phyloP scores from a whole-genome alignment of 352 stramenopile genomes.

The Globisporangium acanthophoron region DNA sequence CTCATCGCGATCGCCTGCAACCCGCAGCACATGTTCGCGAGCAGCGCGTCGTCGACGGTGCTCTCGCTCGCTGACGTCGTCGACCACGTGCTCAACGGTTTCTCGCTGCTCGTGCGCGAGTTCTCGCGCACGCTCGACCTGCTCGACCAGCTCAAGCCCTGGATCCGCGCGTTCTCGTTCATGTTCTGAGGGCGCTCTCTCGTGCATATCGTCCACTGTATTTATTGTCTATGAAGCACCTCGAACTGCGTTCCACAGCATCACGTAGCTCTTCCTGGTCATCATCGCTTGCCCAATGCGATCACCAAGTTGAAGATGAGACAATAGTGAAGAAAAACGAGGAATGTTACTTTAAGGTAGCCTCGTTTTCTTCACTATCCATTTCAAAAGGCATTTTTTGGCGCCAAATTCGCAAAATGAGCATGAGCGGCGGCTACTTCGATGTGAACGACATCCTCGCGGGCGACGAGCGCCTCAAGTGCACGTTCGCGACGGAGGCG shows the following conservation, averaged over 20 bases:
- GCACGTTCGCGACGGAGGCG: constrained; percentile 62
- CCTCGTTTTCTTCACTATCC: not conserved
- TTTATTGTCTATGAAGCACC: not conserved
- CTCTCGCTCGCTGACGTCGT: constrained; percentile 32
- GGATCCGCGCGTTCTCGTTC: constrained; percentile 53
- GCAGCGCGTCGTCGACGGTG: constrained; percentile 25
- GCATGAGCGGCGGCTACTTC: constrained; percentile 41
- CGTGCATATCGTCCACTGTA: not conserved
- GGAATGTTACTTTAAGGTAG: not conserved
- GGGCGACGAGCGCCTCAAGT: constrained; percentile 77
- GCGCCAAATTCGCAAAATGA: not conserved
- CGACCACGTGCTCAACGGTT: constrained; percentile 55
- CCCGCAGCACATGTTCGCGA: constrained; percentile 42
- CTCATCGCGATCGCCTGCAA: constrained; percentile 56
- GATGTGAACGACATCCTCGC: constrained; percentile 75
- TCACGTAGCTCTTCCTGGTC: not conserved
- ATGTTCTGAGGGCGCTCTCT: constrained; percentile 25
- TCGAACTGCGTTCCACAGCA: not conserved
- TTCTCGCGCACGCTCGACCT: constrained; percentile 57
- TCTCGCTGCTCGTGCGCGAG: constrained; percentile 58
- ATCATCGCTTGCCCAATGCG: not conserved
- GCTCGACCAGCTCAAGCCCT: constrained; percentile 47
- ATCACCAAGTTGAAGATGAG: not conserved
- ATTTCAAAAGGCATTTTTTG: not conserved
- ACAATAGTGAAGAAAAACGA: not conserved